Base-by-base conservation (phyloP, 139 green algal genomes). In the Pycnococcus provasolii region DNA sequence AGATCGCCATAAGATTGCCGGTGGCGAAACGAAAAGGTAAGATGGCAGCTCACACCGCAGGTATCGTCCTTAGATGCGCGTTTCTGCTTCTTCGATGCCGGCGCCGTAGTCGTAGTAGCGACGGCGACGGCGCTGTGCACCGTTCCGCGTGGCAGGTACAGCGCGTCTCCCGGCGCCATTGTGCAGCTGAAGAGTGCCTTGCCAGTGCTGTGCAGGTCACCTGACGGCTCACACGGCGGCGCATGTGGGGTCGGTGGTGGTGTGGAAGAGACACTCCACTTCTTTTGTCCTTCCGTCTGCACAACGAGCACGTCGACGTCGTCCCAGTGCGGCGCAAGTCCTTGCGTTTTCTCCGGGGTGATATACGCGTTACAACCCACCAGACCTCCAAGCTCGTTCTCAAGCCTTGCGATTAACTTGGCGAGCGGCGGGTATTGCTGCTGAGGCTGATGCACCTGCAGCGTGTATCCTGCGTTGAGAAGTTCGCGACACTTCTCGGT, bases 121-220 rank as follows among this genome's bases (percentile, higher is more conserved):
- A 26, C 26, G 48, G 83, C 80, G 2, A 64, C 52, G 1, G 87
- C 86, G 67, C 89, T 77, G 71, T 92, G 86, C 45, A 90, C 72
- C 4, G 73, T 84, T 11, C 88, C 88, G 6, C 87, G 78, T 1
- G 88, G 88, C 75, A 95, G 66, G 78, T 93, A 95, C 62, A 95
- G 75, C 68, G 91, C 80, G 62, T 95, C 88, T 3, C 88, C 88
- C 3, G 77, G 66, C 68, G 79, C 6, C 58, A 94, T 73, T 1
- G 67, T 89, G 79, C 69, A 90, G 68, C 40, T 82, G 57, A 4
- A 79, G 77, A 58, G 76, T 40, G 7, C 82, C 80, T 4, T 87
- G 48, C 13, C 58, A 50, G 8, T 70, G 63, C 71, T 84, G 65
- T 26, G 45, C 42, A 88, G 65, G 71, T 89, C 79, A 0, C 69